These are phyloP conservation scores for Pleurotus sapidus DNA, from an alignment of 768 basidiomycete species.

Conservation along the genomic window DNA sequence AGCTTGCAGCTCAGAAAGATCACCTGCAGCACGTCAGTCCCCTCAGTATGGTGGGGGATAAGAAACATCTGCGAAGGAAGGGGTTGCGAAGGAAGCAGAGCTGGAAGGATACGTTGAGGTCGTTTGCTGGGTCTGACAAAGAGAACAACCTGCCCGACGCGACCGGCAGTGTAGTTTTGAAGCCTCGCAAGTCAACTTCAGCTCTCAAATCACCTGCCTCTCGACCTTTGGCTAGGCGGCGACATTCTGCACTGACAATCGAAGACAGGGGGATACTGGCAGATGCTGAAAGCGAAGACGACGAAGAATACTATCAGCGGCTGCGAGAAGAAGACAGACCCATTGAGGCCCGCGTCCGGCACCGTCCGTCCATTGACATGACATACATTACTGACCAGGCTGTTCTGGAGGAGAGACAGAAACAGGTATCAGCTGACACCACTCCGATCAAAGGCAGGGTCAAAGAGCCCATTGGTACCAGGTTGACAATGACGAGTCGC, in stretches of 20 bases:
- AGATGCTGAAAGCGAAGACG: slow-evolving; percentile 53
- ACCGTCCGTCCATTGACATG: slow-evolving; percentile 6
- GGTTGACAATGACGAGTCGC: slow-evolving; percentile 93
- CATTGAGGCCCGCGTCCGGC: slow-evolving; percentile 67
- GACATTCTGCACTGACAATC: slow-evolving; percentile 13
- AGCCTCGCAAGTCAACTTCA: slow-evolving; percentile 11
- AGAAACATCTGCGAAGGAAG: slow-evolving; percentile 30
- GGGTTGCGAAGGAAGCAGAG: slow-evolving; percentile 55
- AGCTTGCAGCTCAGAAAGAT: slow-evolving; percentile 76
- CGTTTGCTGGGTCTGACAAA: slow-evolving; percentile 34
- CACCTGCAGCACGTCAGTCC: slow-evolving; percentile 90
- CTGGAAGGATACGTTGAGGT: slow-evolving; percentile 56
- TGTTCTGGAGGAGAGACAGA: slow-evolving; percentile 47
- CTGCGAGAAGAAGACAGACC: slow-evolving; percentile 71
- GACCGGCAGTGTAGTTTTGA: slow-evolving; percentile 13
- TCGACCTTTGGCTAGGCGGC: slow-evolving; percentile 2
- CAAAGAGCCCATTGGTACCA: slow-evolving; percentile 73
- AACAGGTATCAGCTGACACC: slow-evolving; percentile 41
- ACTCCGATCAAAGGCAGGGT: slow-evolving; percentile 25
- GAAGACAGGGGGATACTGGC: slow-evolving; percentile 51
- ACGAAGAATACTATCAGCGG: slow-evolving; percentile 44
- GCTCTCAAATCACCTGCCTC: not conserved
- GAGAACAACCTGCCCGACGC: slow-evolving; percentile 19
- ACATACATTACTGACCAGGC: slow-evolving; percentile 26
- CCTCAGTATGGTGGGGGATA: slow-evolving; percentile 85